These are phyloP conservation scores for Pulveroboletus sp. DNA, from an alignment of 768 basidiomycete species.

Conservation along the genomic window DNA sequence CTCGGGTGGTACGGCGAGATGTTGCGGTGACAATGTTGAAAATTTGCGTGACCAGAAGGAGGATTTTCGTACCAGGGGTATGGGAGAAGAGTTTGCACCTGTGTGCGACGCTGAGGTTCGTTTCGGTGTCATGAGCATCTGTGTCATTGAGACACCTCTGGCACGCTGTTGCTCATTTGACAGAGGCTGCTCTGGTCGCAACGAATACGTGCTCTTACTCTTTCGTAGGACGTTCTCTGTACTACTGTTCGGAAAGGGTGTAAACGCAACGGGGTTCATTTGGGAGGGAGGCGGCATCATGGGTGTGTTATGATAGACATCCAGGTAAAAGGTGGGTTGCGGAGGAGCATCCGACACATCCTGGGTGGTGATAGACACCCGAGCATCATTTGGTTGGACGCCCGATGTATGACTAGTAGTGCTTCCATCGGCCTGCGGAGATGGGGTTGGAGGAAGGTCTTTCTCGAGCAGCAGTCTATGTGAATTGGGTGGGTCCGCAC, in stretches of 20 bases:
- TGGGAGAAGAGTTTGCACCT: constrained; percentile 27
- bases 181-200: constrained; percentile 14
- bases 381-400: constrained; percentile 7
- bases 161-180: constrained; percentile 32
- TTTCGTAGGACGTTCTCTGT: constrained; percentile 37
- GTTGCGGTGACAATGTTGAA: constrained; percentile 34
- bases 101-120: constrained; percentile 37
- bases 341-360: constrained; percentile 33
- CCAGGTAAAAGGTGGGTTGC: constrained; percentile 57
- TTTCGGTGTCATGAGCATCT: constrained; percentile 41
- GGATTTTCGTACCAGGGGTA: constrained; percentile 49
- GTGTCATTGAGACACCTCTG: constrained; percentile 59
- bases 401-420: not conserved
- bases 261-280: constrained; percentile 48
- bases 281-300: constrained; percentile 42
- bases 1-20: constrained; percentile 28
- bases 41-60: constrained; percentile 68
- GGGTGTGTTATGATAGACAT: constrained; percentile 54
- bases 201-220: constrained; percentile 48
- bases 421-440: constrained; percentile 4
- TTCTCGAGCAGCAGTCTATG: constrained; percentile 33
- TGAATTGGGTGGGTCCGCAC: constrained; percentile 17
- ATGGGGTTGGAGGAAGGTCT: constrained; percentile 49
- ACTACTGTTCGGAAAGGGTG: constrained; percentile 17
- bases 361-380: constrained; percentile 20